Evolutionary conservation across 116 monocot genomes (phyloP), one percentile per base, ranked within the genome.

Genomic region (Zostera marina): DNA sequence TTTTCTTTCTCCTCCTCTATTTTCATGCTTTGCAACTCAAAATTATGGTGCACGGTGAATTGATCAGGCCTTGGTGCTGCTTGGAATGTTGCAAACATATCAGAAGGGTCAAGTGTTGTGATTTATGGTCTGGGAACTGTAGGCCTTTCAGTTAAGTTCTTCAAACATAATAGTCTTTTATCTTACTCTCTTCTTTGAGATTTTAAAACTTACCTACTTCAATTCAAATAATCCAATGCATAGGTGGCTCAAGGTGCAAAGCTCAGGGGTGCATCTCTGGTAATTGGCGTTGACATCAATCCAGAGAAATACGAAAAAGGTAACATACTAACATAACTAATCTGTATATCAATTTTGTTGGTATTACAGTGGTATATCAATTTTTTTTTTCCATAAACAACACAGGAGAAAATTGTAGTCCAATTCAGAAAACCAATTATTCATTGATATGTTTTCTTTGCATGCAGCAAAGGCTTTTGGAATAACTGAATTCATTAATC

Each of bases 171-270:
- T 47, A 21, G 10, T 38, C n/a, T 15, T 10, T 23, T 9, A 8
- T 0, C 22, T 3, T 59, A 5, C 42, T 43, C 42, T n/a, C 42
- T 59, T 42, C 20, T 43, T 59, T 15, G 42, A 62, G 1, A 3
- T 38, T 9, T 52, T 11, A 0, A 49, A 32, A 10, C 17, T 22
- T 39, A 45, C 26, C 17, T 32, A 46, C 47, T 26, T 47, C 47
- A 32, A 64, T 26, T 54, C 64, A n/a, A n/a, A n/a, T n/a, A n/a
- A n/a, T 54, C 49, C 24, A 40, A 42, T 20, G 23, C 17, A 11
- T 65, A 92, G 92, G 87, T 87, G n/a, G 92, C 92, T 3, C 92
- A 83, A 71, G 92, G 78, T 72, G 92, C 92, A 47, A 87, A 74
- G 59, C 13, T 74, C 58, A 78, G 87, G 52, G 87, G 83, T 25